Percentiles rank a stretch among this genome's conserved stretches.
These are phyloP conservation scores for Aspergillus versicolor DNA, from an alignment of 2,329 filamentous ascomycete species.

Conservation along the genomic window DNA sequence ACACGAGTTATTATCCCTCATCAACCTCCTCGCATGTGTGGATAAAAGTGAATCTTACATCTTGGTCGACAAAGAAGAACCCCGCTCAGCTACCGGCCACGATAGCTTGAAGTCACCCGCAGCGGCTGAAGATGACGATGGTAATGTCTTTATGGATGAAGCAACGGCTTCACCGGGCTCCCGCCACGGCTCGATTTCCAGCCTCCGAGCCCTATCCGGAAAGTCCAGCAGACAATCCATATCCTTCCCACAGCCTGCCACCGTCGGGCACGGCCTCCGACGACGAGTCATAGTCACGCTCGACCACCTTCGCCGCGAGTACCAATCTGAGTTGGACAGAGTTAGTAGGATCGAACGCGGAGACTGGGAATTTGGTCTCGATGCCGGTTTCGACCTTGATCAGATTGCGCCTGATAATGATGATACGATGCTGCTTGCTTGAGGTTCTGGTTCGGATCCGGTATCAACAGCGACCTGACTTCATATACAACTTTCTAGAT, in stretches of 20 bases:
- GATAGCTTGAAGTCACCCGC: conserved; percentile 34
- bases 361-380: conserved; percentile 71
- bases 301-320: conserved; percentile 81
- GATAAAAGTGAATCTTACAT: conserved; percentile 77
- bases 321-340: conserved; percentile 84
- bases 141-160: conserved; percentile 41
- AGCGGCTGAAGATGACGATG: conserved; percentile 34
- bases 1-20: conserved; percentile 81
- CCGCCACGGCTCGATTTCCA: conserved; percentile 18
- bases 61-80: conserved; percentile 48
- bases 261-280: conserved; percentile 8
- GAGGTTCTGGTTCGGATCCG: neutral
- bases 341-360: conserved; percentile 85
- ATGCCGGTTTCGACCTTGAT: conserved; percentile 11
- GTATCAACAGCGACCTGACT: neutral
- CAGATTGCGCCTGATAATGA: conserved; percentile 31
- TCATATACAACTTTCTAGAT: neutral
- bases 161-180: conserved; percentile 20
- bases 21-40: conserved; percentile 89
- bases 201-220: conserved; percentile 22
- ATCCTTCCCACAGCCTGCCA: conserved; percentile 7
- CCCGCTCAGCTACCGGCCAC: conserved; percentile 18
- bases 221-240: conserved; percentile 24
- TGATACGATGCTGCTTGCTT: conserved; percentile 36
- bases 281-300: conserved; percentile 81